These are phyloP conservation scores for Microcyclosporella mali DNA, from an alignment of 2,329 filamentous ascomycete species.

Conservation along the genomic window DNA sequence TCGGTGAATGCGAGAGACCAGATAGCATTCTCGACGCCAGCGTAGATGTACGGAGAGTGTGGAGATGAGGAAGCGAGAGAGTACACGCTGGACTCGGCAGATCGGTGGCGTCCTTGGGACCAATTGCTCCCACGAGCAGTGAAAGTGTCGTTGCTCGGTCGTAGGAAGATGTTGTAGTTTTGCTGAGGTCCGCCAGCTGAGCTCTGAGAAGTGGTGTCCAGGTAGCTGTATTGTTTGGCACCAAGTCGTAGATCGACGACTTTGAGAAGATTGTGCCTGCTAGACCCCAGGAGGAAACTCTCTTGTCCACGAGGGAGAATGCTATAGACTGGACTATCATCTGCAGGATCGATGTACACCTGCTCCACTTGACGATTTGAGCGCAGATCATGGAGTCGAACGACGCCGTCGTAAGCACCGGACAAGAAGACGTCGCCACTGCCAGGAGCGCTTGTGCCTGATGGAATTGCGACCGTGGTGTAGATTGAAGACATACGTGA, in stretches of 20 bases:
- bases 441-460: slow-evolving; percentile 18
- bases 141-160: slow-evolving; percentile 26
- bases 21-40: slow-evolving; percentile 43
- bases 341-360: slow-evolving; percentile 50
- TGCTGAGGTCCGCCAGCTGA: neutral
- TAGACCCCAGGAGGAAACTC: slow-evolving; percentile 51
- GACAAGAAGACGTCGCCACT: slow-evolving; percentile 51
- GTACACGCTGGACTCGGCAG: slow-evolving; percentile 41
- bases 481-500: slow-evolving; percentile 35
- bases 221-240: slow-evolving; percentile 27
- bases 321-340: slow-evolving; percentile 54
- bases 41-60: slow-evolving; percentile 41
- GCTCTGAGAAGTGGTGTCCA: slow-evolving; percentile 16
- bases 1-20: slow-evolving; percentile 41
- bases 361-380: slow-evolving; percentile 42
- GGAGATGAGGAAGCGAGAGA: slow-evolving; percentile 42
- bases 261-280: slow-evolving; percentile 54
- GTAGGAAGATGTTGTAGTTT: slow-evolving; percentile 45
- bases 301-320: slow-evolving; percentile 52
- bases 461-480: slow-evolving; percentile 38
- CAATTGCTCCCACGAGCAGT: slow-evolving; percentile 20
- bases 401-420: slow-evolving; percentile 54
- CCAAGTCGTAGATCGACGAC: slow-evolving; percentile 56
- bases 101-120: slow-evolving; percentile 18
- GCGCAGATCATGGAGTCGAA: slow-evolving; percentile 56